Evolutionary conservation across 371 early-diverging fungal genomes (phyloP), one percentile per base, ranked within the genome.

Genomic region (Syncephalastrum sp.): DNA sequence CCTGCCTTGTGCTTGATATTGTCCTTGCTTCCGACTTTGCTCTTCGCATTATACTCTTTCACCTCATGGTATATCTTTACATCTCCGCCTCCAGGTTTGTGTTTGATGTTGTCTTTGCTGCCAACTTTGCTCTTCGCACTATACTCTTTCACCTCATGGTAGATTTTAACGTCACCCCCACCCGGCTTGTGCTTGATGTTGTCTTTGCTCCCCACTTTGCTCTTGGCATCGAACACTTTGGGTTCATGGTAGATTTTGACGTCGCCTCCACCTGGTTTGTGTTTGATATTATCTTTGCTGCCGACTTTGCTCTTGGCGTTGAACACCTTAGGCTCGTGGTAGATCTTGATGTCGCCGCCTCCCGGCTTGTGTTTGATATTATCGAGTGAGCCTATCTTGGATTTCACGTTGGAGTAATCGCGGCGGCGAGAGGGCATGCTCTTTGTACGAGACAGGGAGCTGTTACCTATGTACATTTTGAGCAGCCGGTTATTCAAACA

Each of bases 351-450:
- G 0, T 52, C 29, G 14, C 62, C 54, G 16, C 67, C 63, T n/a
- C 56, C 56, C 5, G 62, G 59, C 23, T 67, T 62, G 47, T 67
- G 67, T 19, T 59, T 54, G 27, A 58, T 58, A 53, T 67, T 67
- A 43, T 67, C 67, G 17, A 43, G 49, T 16, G 51, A 50, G 8
- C 67, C 67, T 12, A 67, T 59, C 46, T 62, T 67, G 57, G 59
- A 58, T 19, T 58, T 56, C 7, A 57, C 61, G 15, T 48, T 46
- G 50, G 41, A 42, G 17, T 16, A 45, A 15, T 53, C 27, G 15
- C 45, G 23, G 45, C 38, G 38, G 38, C 38, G 38, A 33, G 38
- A 33, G 2, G 38, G 38, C 38, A 33, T 0, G 12, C 38, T 3
- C 12, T 33, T 33, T 10, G 38, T 33, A 33, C 10, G 38, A 10